Evolutionary conservation across 2,329 filamentous ascomycete species (phyloP).

Genomic region (Fusarium sp.): DNA sequence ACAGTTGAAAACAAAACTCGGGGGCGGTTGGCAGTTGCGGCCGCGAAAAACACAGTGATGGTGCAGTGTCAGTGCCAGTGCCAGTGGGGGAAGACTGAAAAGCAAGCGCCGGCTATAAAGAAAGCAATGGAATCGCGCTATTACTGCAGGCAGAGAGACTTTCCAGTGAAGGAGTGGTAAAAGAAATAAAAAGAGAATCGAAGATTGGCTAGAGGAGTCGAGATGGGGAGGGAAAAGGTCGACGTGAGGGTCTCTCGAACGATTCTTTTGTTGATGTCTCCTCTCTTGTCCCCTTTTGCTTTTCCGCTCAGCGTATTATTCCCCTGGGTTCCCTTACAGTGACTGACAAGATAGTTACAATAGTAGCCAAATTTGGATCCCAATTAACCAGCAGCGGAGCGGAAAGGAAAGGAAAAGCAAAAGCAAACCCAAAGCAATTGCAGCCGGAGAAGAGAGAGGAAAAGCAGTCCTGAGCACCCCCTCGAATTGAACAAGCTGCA

Average conservation of each 20-base stretch:
- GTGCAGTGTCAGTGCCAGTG: constrained; percentile 11
- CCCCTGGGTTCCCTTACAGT: constrained; percentile 35
- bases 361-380: constrained; percentile 19
- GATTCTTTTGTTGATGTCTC: constrained; percentile 5
- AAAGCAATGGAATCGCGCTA: constrained; percentile 37
- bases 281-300: constrained; percentile 26
- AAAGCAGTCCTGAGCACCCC: constrained; percentile 8
- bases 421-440: constrained; percentile 14
- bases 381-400: constrained; percentile 19
- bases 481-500: constrained; percentile 23
- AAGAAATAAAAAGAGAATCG: constrained; percentile 25
- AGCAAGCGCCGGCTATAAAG: constrained; percentile 39
- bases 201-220: neutral
- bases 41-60: constrained; percentile 20
- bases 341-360: constrained; percentile 15
- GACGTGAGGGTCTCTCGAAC: constrained; percentile 19
- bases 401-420: constrained; percentile 13
- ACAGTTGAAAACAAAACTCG: constrained; percentile 24
- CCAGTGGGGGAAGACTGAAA: constrained; percentile 28
- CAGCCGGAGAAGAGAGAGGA: constrained; percentile 19
- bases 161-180: neutral
- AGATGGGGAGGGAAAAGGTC: constrained; percentile 21
- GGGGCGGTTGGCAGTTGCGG: constrained; percentile 33
- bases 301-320: constrained; percentile 12
- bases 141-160: neutral